Conservation (phyloP, 1,139 yeast genomes). For the Wickerhamomyces sp. region DNA sequence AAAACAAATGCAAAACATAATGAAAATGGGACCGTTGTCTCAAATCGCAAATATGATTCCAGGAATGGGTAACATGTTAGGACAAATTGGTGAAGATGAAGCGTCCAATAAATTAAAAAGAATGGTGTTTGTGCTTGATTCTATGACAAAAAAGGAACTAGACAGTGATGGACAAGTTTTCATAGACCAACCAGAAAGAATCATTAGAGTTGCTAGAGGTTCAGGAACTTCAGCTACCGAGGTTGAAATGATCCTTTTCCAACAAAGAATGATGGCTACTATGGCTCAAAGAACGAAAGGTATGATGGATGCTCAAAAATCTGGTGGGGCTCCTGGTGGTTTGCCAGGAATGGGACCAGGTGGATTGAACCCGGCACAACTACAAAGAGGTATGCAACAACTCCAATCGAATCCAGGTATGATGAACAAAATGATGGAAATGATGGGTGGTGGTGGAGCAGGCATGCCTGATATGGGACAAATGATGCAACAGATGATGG, state of each 20-base stretch:
- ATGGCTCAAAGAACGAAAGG: slow-evolving; percentile 77
- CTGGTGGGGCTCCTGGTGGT: slow-evolving; percentile 36
- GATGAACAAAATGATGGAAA: slow-evolving; percentile 53
- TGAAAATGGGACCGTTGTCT: slow-evolving; percentile 94
- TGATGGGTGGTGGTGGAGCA: slow-evolving; percentile 40
- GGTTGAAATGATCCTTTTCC: slow-evolving; percentile 88
- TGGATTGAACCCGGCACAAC: slow-evolving; percentile 25
- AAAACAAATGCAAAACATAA: slow-evolving; percentile 89
- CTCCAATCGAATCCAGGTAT: slow-evolving; percentile 61
- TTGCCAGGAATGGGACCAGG: slow-evolving; percentile 8
- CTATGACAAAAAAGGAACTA: slow-evolving; percentile 90
- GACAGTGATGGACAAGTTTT: slow-evolving; percentile 88
- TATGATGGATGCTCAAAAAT: slow-evolving; percentile 45
- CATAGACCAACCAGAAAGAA: slow-evolving; percentile 76
- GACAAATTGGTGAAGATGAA: slow-evolving; percentile 88
- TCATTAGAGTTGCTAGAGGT: slow-evolving; percentile 91
- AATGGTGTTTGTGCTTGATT: slow-evolving; percentile 91
- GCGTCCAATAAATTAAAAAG: slow-evolving; percentile 75
- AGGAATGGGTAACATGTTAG: slow-evolving; percentile 82
- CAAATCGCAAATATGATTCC: slow-evolving; percentile 96
- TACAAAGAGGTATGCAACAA: slow-evolving; percentile 46
- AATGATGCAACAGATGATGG: slow-evolving; percentile 53
- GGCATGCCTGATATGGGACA: slow-evolving; percentile 44
- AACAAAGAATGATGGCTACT: slow-evolving; percentile 90
- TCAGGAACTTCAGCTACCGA: slow-evolving; percentile 92